Conservation (phyloP, 1,284 basidiomycete species). For the Naganishia sp. region DNA sequence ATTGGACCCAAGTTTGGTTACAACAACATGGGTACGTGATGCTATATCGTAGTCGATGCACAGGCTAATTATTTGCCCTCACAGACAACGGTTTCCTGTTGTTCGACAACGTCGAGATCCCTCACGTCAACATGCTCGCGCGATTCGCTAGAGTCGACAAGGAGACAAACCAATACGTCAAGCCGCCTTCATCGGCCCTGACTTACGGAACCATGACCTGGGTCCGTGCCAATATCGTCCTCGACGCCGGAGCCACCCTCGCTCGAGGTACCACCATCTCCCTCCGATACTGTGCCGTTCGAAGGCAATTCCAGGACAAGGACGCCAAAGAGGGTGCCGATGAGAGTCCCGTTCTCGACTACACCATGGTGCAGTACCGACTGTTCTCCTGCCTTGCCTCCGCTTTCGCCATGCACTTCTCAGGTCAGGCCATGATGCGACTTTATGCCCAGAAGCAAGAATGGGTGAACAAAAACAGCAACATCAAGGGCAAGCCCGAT, state of each 20-base stretch:
- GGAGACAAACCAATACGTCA: slow-evolving; percentile 64
- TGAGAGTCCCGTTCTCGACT: slow-evolving; percentile 67
- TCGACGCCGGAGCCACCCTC: slow-evolving; percentile 62
- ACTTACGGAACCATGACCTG: slow-evolving; percentile 66
- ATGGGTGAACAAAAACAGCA: slow-evolving; percentile 26
- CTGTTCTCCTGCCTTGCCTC: slow-evolving; percentile 69
- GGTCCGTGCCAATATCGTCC: slow-evolving; percentile 61
- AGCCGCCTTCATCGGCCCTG: slow-evolving; percentile 71
- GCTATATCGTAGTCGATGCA: slow-evolving; percentile 59
- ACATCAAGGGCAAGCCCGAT: slow-evolving; percentile 27
- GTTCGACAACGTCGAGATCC: slow-evolving; percentile 71
- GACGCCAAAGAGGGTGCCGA: slow-evolving; percentile 57
- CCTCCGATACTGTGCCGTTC: slow-evolving; percentile 71
- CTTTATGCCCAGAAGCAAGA: slow-evolving; percentile 29
- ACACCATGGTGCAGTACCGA: slow-evolving; percentile 69
- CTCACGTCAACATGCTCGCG: slow-evolving; percentile 72
- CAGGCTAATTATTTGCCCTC: not conserved
- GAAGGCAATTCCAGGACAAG: slow-evolving; percentile 64
- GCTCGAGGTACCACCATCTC: slow-evolving; percentile 69
- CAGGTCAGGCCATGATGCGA: slow-evolving; percentile 64
- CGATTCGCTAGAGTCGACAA: slow-evolving; percentile 71
- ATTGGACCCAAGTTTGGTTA: slow-evolving; percentile 34
- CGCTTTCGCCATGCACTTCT: slow-evolving; percentile 69
- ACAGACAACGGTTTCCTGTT: slow-evolving; percentile 32
- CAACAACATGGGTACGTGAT: slow-evolving; percentile 29